A percentile compares a stretch with the other conserved stretches of the same genome.
These are phyloP conservation scores for rapeseed (Brassica napus) DNA, from an alignment of 345 rosid genomes.

Conservation along the genomic window Da-Ae NC_063446.1:7384501-7385000, in stretches of 20 bases:
- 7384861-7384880: slow-evolving; percentile 70
- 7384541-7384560: slow-evolving; percentile 52
- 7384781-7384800: slow-evolving; percentile 67
- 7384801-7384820: slow-evolving; percentile 64
- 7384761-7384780: slow-evolving; percentile 65
- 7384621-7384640: slow-evolving; percentile 69
- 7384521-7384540: slow-evolving; percentile 70
- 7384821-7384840: slow-evolving; percentile 82
- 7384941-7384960: slow-evolving; percentile 47
- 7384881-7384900: slow-evolving; percentile 47
- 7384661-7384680: slow-evolving; percentile 54
- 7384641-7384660: slow-evolving; percentile 87
- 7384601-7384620: slow-evolving; percentile 45
- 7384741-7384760: slow-evolving; percentile 71
- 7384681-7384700: slow-evolving; percentile 73
- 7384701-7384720: slow-evolving; percentile 61
- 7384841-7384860: slow-evolving; percentile 77
- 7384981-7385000: slow-evolving; percentile 60
- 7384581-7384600: not conserved
- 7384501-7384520: slow-evolving; percentile 86
- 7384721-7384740: slow-evolving; percentile 61
- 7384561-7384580: not conserved
- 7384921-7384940: slow-evolving; percentile 49
- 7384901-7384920: slow-evolving; percentile 53
- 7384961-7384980: slow-evolving; percentile 53